Percentiles rank a stretch among this genome's conserved stretches.
Evolutionary conservation across 495 filamentous ascomycete species (phyloP).

Genomic region (Aspergillus conjunctus): DNA sequence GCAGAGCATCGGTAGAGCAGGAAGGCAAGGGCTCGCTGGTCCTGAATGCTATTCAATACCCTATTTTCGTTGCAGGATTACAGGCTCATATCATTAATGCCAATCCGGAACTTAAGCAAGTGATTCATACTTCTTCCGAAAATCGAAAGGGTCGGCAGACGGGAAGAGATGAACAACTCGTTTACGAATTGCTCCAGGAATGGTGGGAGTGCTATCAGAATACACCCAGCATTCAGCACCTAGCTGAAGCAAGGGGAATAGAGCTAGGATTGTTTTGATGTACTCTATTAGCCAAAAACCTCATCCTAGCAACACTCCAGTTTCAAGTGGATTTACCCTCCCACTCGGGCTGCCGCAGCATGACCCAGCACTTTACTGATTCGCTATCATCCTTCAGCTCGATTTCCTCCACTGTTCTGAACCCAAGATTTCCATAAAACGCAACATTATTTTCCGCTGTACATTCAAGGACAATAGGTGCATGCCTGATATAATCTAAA

Average conservation of each 20-base stretch:
- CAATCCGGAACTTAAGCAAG: conserved; percentile 27
- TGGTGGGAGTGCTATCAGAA: conserved; percentile 29
- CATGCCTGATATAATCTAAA: conserved; percentile 15
- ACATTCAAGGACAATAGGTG: conserved; percentile 33
- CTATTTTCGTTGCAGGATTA: conserved; percentile 32
- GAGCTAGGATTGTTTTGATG: conserved; percentile 37
- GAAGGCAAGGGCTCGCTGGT: conserved; percentile 26
- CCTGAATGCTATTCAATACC: conserved; percentile 35
- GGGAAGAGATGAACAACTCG: conserved; percentile 13
- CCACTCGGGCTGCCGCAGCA: conserved; percentile 25
- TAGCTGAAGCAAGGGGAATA: conserved; percentile 29
- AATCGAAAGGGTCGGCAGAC: background rate
- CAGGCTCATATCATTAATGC: conserved; percentile 27
- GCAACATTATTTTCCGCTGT: conserved; percentile 28
- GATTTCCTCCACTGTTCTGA: conserved; percentile 28
- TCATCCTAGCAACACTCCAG: background rate
- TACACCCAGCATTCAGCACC: conserved; percentile 25
- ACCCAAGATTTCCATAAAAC: conserved; percentile 34
- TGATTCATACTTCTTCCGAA: conserved; percentile 19
- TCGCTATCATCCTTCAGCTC: conserved; percentile 26
- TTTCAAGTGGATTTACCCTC: background rate
- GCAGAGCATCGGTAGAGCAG: conserved; percentile 19
- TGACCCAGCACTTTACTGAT: conserved; percentile 31
- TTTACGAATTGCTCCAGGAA: conserved; percentile 35
- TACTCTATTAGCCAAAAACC: background rate